These are phyloP conservation scores for Phytophthora meadii DNA, from an alignment of 352 stramenopile genomes.

Conservation along the genomic window DNA sequence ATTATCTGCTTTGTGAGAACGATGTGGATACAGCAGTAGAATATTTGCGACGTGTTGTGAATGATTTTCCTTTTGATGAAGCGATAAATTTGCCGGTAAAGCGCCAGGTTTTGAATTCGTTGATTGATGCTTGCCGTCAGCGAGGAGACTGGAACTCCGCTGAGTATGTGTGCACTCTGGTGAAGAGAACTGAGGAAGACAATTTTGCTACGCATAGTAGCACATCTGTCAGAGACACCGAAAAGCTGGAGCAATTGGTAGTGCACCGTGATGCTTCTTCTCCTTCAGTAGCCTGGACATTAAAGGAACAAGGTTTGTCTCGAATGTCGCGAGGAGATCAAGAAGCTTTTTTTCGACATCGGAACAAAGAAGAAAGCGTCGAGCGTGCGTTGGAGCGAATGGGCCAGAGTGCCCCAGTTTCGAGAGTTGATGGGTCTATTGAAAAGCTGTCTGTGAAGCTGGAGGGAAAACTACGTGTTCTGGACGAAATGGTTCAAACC, in stretches of 20 bases:
- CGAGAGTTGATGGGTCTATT: conserved; percentile 11
- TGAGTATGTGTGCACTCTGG: conserved; percentile 21
- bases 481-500: conserved; percentile 45
- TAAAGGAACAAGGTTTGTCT: conserved; percentile 29
- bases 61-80: conserved; percentile 9
- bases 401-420: neutral
- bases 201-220: neutral
- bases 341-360: conserved; percentile 24
- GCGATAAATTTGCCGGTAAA: conserved; percentile 22
- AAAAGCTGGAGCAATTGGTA: conserved; percentile 22
- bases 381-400: conserved; percentile 29
- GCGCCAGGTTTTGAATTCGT: conserved; percentile 40
- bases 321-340: conserved; percentile 21
- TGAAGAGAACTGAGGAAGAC: conserved; percentile 6
- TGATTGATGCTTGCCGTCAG: conserved; percentile 64
- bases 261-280: conserved; percentile 25
- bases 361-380: conserved; percentile 31
- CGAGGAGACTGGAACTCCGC: conserved; percentile 46
- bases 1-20: conserved; percentile 53
- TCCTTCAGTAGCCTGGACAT: conserved; percentile 27
- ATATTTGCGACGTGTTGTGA: conserved; percentile 36
- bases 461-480: conserved; percentile 36
- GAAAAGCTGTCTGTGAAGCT: conserved; percentile 32
- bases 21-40: conserved; percentile 29
- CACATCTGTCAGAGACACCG: conserved; percentile 9